Base-by-base conservation (phyloP, 805 yeast genomes). In the Starmerella khaoyaiensis region DNA sequence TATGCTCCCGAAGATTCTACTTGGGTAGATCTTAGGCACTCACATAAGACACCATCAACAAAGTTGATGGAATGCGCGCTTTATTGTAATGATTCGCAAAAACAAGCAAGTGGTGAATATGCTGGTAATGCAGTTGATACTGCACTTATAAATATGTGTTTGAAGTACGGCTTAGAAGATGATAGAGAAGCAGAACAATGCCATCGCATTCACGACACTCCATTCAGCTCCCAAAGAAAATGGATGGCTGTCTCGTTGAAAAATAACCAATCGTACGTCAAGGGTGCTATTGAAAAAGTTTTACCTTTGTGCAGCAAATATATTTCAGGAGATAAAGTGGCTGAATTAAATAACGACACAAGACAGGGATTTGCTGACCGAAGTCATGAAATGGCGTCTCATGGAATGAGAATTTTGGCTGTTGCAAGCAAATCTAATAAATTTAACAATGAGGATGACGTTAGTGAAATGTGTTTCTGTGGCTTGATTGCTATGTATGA, bases 401-500 rank as follows among this genome's bases (percentile, higher is more conserved):
- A 79, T 37, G 98, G 98, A 14, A 67, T 87, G 51, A 72, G 98
- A 53, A 81, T 84, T 20, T 64, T 86, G 37, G 90, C 81, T 0
- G 71, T 86, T 60, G 94, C 90, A 4, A 71, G 7, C 10, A 21
- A 28, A 17, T n/a, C 10, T 17, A 12, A 27, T 27, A 7, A 9
- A 15, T 19, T 7, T 7, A 27, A 27, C 12, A 12, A 27, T 12
- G 93, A 84, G 45, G 17, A 12, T 4, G 74, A 78, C 12, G 83
- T 96, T 12, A 95, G 94, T 5, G 76, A 72, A 20, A 65, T 90
- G 48, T 65, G 72, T 2, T 87, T 87, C 53, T 69, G 80, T 47
- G 99, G 99, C 10, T 61, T 90, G 31, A 67, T 83, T 46, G 97
- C 95, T 39, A 84, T 90, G 94, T 83, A 82, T 51, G 99, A 90